These are phyloP conservation scores for Naematelia aurantialba DNA, from an alignment of 768 basidiomycete species.

Conservation along the genomic window DNA sequence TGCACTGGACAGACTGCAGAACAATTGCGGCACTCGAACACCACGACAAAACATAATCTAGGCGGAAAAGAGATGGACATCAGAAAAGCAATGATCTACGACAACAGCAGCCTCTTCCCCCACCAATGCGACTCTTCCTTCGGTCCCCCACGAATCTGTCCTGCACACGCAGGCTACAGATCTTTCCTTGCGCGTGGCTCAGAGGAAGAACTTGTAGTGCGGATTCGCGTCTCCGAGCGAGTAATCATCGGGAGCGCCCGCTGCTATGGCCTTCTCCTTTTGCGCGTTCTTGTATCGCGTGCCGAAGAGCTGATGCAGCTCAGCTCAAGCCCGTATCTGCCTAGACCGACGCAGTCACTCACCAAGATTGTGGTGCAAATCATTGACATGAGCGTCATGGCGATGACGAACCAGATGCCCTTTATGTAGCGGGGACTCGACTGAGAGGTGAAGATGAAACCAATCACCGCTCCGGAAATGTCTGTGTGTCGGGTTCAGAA, in stretches of 20 bases:
- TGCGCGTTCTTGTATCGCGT: neutral
- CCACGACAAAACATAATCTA: too few relatives aligned
- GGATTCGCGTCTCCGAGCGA: neutral
- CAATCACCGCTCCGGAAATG: constrained; percentile 18
- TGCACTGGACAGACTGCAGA: too few relatives aligned
- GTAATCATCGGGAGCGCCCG: neutral
- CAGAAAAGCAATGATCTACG: too few relatives aligned
- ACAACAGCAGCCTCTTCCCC: too few relatives aligned
- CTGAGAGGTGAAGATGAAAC: constrained; percentile 19
- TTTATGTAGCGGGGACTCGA: constrained; percentile 14
- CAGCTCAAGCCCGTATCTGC: neutral
- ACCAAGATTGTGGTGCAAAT: neutral
- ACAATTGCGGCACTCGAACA: too few relatives aligned
- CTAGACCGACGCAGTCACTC: constrained; percentile 4
- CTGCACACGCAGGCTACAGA: too few relatives aligned
- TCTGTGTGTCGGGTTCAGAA: constrained; percentile 1
- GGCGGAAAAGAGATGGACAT: too few relatives aligned
- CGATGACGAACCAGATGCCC: constrained; percentile 13
- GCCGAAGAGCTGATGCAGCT: neutral
- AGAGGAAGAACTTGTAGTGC: neutral
- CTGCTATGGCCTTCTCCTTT: neutral
- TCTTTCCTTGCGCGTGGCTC: too few relatives aligned
- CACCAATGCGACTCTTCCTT: too few relatives aligned
- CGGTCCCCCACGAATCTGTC: too few relatives aligned
- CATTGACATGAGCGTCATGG: constrained; percentile 10